phyloP scores from a whole-genome alignment of 257 asterid species.

The Solanum chilense region DNA sequence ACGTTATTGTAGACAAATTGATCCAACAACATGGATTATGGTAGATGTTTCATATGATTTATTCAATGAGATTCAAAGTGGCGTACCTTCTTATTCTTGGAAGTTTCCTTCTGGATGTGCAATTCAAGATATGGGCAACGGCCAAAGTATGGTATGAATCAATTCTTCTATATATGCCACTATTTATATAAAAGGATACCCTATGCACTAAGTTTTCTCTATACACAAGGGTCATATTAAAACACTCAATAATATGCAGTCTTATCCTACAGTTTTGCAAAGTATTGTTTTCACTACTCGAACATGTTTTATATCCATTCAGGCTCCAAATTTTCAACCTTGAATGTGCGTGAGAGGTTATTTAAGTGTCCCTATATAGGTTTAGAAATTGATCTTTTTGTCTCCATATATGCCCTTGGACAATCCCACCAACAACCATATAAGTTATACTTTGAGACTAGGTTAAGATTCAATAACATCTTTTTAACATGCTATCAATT shows the following conservation, averaged over 20 bases:
- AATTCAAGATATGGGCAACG: conserved; percentile 45
- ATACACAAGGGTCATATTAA: neutral
- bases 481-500: neutral
- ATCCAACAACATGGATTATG: conserved; percentile 41
- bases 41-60: conserved; percentile 48
- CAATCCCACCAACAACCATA: neutral
- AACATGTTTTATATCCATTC: neutral
- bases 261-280: neutral
- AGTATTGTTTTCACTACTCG: neutral
- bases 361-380: neutral
- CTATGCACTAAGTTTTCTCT: neutral
- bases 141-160: conserved; percentile 40
- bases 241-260: neutral
- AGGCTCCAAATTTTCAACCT: neutral
- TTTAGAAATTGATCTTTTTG: neutral
- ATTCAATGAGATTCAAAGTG: conserved; percentile 24
- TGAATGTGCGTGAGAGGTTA: neutral
- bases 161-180: neutral
- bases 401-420: neutral
- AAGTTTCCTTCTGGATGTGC: conserved; percentile 71
- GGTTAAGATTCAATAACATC: neutral
- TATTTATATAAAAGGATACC: neutral
- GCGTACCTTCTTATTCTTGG: conserved; percentile 35
- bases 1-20: conserved; percentile 44
- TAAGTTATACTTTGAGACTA: neutral